phyloP scores from a whole-genome alignment of 257 asterid species.

The Paraleonurus japonicus region DNA sequence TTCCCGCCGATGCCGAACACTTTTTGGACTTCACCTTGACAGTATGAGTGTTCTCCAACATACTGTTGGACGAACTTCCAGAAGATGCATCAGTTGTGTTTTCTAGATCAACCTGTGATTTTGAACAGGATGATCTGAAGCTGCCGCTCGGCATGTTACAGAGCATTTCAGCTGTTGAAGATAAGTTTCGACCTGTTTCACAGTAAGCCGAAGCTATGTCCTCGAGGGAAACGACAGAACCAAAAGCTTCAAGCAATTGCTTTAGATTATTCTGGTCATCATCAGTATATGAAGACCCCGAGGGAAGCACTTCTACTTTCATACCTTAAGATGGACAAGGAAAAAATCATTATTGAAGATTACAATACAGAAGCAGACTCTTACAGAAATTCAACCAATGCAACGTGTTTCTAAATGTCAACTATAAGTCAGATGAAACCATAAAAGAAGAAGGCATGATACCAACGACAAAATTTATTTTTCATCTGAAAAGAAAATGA shows the following conservation, averaged over 20 bases:
- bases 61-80: conserved; percentile 27
- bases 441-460: neutral
- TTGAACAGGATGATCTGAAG: conserved; percentile 22
- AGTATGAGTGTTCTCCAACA: conserved; percentile 24
- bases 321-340: conserved; percentile 39
- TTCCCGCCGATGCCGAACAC: conserved; percentile 61
- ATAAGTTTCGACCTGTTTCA: conserved; percentile 46
- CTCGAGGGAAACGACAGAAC: conserved; percentile 61
- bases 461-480: neutral
- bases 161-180: conserved; percentile 45
- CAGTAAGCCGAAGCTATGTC: conserved; percentile 79
- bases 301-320: conserved; percentile 47
- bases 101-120: conserved; percentile 29
- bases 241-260: conserved; percentile 60
- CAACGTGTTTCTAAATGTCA: neutral
- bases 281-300: conserved; percentile 35
- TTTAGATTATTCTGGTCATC: conserved; percentile 55
- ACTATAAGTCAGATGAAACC: neutral
- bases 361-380: neutral
- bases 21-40: conserved; percentile 41
- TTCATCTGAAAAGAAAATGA: neutral
- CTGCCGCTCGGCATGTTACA: conserved; percentile 31
- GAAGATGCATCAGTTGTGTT: conserved; percentile 25
- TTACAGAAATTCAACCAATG: neutral
- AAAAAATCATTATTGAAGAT: neutral